Base-by-base conservation (phyloP, 805 yeast species). In the Wickerhamiella bombiphila region DNA sequence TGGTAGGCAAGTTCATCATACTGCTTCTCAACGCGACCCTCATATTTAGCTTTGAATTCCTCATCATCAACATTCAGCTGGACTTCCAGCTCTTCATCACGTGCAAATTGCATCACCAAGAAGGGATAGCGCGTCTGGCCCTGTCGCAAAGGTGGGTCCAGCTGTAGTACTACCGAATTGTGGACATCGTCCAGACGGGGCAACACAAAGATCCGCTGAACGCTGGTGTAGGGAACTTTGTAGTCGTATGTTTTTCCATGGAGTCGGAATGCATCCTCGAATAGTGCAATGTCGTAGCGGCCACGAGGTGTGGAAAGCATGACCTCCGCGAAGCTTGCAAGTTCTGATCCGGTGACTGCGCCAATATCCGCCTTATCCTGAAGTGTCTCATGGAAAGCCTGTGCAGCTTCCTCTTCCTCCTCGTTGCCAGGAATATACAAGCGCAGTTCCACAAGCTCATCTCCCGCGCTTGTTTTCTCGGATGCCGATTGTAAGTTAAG, bases 201-300 rank as follows among this genome's bases (percentile, higher is more conserved):
- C 47, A 91, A 67, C 11, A 93, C 74, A 50, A 91, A 88, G 26
- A 91, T 74, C 52, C 95, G 70, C 59, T 85, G 94, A 44, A 91
- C 76, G 55, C 85, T 91, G 52, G 76, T 70, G 59, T 81, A 88
- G 57, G 80, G 94, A 42, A 91, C 71, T 61, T 88, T 91, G 68
- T 91, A 93, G 57, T 91, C 98, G 61, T 91, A 91, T 2, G 97
- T 91, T 60, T 88, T 91, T 57, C 99, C 99, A 52, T 98, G 75
- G 37, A 91, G 68, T 55, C 97, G 75, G 59, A 91, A 71, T 36
- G 91, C 80, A 22, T 73, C 71, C 25, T 81, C 76, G 60, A 81
- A 91, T 76, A 91, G 78, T 59, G 88, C 96, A 50, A 91, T 80
- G 58, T 91, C 97, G 58, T 86, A 91, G 59, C 98, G 88, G 47